These are phyloP conservation scores for Nannochloris sp. DNA, from an alignment of 139 green algal species.

Conservation along the genomic window DNA sequence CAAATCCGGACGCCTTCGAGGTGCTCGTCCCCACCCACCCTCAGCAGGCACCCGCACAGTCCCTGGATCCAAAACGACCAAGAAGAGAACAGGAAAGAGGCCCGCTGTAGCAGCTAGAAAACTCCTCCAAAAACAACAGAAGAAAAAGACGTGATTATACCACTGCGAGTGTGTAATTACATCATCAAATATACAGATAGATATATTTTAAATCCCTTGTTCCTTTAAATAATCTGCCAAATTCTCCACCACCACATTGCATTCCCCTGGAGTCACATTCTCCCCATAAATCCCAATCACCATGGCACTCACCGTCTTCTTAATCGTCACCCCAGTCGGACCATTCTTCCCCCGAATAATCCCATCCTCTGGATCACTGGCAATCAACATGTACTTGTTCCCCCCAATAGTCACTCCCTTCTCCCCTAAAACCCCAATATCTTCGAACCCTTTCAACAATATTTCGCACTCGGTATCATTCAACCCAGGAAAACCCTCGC, in stretches of 20 bases:
- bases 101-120: conserved; percentile 40
- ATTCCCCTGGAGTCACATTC: conserved; percentile 50
- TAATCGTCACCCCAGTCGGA: conserved; percentile 49
- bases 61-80: background rate
- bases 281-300: conserved; percentile 64
- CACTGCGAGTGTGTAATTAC: background rate
- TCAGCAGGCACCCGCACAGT: background rate
- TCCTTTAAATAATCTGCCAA: conserved; percentile 62
- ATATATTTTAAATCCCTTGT: conserved; percentile 37
- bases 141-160: background rate
- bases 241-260: conserved; percentile 53
- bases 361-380: conserved; percentile 40
- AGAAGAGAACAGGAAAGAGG: conserved; percentile 23
- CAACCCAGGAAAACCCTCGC: conserved; percentile 43
- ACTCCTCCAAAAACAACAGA: conserved; percentile 1
- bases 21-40: background rate
- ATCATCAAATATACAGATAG: background rate
- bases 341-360: conserved; percentile 63
- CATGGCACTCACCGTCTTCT: conserved; percentile 59
- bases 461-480: conserved; percentile 34
- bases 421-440: conserved; percentile 27
- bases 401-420: conserved; percentile 47
- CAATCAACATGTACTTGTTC: conserved; percentile 54
- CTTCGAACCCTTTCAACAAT: conserved; percentile 44
- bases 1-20: conserved; percentile 28